phyloP scores from a whole-genome alignment of 2,329 filamentous ascomycete genomes.

The Phymatotrichopsis omnivora region DNA sequence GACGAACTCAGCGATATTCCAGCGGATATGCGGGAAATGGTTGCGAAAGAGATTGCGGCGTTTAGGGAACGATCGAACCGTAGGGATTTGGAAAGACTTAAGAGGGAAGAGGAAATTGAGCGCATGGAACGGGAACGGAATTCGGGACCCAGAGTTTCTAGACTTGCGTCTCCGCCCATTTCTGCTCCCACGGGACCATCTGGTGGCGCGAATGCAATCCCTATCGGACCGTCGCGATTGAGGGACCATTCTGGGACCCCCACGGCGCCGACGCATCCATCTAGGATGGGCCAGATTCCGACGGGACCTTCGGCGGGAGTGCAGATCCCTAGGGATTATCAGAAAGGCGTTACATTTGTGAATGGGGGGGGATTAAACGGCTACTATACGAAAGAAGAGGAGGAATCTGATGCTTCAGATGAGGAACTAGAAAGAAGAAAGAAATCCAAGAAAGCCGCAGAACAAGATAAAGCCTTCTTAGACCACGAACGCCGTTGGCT shows the following conservation, averaged over 20 bases:
- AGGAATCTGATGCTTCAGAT: slow-evolving; percentile 80
- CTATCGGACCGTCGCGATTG: slow-evolving; percentile 57
- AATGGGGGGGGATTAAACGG: slow-evolving; percentile 46
- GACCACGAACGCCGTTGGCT: slow-evolving; percentile 86
- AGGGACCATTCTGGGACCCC: slow-evolving; percentile 16
- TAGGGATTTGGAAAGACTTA: slow-evolving; percentile 76
- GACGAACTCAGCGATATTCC: slow-evolving; percentile 95
- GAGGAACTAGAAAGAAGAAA: slow-evolving; percentile 69
- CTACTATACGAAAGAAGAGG: slow-evolving; percentile 49
- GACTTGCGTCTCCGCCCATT: slow-evolving; percentile 57
- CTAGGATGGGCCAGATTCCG: no score
- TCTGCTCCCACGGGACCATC: slow-evolving; percentile 52
- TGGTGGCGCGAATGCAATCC: slow-evolving; percentile 61
- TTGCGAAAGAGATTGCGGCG: slow-evolving; percentile 84
- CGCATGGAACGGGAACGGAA: slow-evolving; percentile 69
- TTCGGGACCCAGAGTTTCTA: slow-evolving; percentile 50
- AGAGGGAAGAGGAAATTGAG: slow-evolving; percentile 85
- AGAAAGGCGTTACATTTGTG: slow-evolving; percentile 71
- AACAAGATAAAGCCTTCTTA: slow-evolving; percentile 68
- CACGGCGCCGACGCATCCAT: slow-evolving; percentile 1
- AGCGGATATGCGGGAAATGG: slow-evolving; percentile 88
- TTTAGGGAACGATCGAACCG: slow-evolving; percentile 87
- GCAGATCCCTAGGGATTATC: slow-evolving; percentile 60
- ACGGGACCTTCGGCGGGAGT: slow-evolving; percentile 39
- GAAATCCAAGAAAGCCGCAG: slow-evolving; percentile 58